Evolutionary conservation across 2,329 filamentous ascomycete species (phyloP).

Genomic region (Aspergillus neoniger): DNA sequence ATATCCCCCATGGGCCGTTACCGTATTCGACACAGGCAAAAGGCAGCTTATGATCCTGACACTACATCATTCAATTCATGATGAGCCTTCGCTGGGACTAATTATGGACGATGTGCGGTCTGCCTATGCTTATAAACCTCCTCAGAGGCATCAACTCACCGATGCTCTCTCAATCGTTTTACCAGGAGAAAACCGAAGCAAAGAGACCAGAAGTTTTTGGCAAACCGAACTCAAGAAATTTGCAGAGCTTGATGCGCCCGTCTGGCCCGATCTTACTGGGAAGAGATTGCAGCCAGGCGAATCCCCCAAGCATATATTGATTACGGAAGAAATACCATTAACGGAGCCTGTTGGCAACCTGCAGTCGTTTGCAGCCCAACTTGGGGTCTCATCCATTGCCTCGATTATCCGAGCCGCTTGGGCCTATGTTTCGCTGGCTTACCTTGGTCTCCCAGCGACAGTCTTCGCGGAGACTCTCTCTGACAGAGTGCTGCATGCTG

Average conservation of each 20-base stretch:
- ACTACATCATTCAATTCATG: slow-evolving; percentile 38
- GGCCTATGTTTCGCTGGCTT: slow-evolving; percentile 30
- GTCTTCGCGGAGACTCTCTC: slow-evolving; percentile 39
- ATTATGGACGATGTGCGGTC: slow-evolving; percentile 30
- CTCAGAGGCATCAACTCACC: slow-evolving; percentile 29
- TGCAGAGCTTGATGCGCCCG: slow-evolving; percentile 23
- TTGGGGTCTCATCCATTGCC: slow-evolving; percentile 33
- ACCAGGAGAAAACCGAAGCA: slow-evolving; percentile 16
- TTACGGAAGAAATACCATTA: slow-evolving; percentile 21
- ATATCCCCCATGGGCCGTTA: slow-evolving; percentile 41
- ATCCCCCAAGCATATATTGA: slow-evolving; percentile 19
- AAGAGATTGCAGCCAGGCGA: slow-evolving; percentile 18
- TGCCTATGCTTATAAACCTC: slow-evolving; percentile 26
- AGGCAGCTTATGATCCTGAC: slow-evolving; percentile 38
- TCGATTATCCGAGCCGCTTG: slow-evolving; percentile 34
- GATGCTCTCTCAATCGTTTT: slow-evolving; percentile 30
- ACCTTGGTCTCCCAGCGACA: slow-evolving; percentile 29
- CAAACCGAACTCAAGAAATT: slow-evolving; percentile 26
- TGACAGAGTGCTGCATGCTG: slow-evolving; percentile 30
- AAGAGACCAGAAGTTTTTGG: slow-evolving; percentile 29
- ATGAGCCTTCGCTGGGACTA: slow-evolving; percentile 34
- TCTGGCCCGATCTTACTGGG: slow-evolving; percentile 33
- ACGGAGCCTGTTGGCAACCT: slow-evolving; percentile 21
- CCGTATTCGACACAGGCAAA: slow-evolving; percentile 30
- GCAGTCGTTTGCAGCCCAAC: slow-evolving; percentile 19